phyloP scores from a whole-genome alignment of 1,284 basidiomycete species.

The Porphyrellus sp. region DNA sequence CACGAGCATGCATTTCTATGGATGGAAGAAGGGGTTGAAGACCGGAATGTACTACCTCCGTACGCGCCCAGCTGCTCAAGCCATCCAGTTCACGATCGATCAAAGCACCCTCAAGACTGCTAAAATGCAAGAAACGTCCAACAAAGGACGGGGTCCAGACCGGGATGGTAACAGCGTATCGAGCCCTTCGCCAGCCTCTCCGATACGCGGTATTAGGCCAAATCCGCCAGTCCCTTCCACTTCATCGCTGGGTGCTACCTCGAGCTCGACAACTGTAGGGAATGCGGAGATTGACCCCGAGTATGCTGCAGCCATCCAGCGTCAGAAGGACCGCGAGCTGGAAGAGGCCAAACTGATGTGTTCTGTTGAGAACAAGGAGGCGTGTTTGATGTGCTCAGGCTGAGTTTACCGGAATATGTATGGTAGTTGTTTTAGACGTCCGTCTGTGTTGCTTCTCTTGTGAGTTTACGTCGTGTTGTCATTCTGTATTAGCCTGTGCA shows the following conservation, averaged over 20 bases:
- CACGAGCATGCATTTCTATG: slow-evolving; percentile 99
- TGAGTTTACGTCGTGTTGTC: slow-evolving; percentile 1
- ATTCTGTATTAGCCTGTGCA: slow-evolving; percentile 15
- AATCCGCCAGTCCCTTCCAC: slow-evolving; percentile 17
- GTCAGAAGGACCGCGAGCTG: slow-evolving; percentile 71
- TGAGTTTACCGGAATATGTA: slow-evolving; percentile 34
- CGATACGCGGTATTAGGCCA: slow-evolving; percentile 21
- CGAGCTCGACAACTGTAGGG: slow-evolving; percentile 36
- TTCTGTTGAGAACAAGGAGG: slow-evolving; percentile 87
- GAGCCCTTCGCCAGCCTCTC: slow-evolving; percentile 39
- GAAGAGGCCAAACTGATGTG: slow-evolving; percentile 82
- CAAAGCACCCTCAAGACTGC: slow-evolving; percentile 75
- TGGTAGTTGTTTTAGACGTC: slow-evolving; percentile 6
- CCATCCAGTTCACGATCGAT: slow-evolving; percentile 98
- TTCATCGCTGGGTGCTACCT: slow-evolving; percentile 37
- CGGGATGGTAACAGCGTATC: slow-evolving; percentile 27
- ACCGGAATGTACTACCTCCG: slow-evolving; percentile 98
- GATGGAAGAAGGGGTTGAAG: slow-evolving; percentile 99
- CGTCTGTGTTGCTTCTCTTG: slow-evolving; percentile 5
- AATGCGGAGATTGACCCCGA: slow-evolving; percentile 70
- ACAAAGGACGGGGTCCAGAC: slow-evolving; percentile 18
- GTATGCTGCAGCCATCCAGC: slow-evolving; percentile 76
- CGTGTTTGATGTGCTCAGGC: slow-evolving; percentile 83
- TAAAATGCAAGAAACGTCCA: slow-evolving; percentile 48
- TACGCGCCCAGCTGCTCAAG: slow-evolving; percentile 90